Evolutionary conservation across 2,329 filamentous ascomycete genomes (phyloP), one percentile per base, ranked within the genome.

Genomic region (Mycosphaerella sp.): DNA sequence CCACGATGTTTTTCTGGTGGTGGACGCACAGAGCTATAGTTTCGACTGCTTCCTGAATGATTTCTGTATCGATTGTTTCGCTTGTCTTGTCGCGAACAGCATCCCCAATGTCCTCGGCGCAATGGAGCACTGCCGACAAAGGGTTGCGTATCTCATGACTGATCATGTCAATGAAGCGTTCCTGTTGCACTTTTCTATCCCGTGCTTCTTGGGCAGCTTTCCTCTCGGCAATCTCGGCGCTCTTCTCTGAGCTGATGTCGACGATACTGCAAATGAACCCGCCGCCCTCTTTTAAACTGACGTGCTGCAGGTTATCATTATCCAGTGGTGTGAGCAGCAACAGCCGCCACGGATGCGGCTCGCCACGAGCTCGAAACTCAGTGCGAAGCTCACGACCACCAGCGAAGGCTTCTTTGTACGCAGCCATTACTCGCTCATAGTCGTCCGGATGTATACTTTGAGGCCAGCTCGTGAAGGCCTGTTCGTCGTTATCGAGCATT

Each of bases 101-200:
- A 12, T 66, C 64, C 34, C 68, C 69, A 7, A 75, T 72, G 51
- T 75, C 72, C 57, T 76, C 73, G 0, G 72, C 70, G 26, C 73
- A 67, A 56, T 75, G 73, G 12, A 76, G 54, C 1, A 76, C 70
- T 3, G 68, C 67, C 3, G 61, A 67, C 2, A 70, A 61, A 0
- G 69, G 69, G 36, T 71, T 70, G 1, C 67, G 62, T 43, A 69
- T 66, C 50, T 76, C 72, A 40, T 74, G 71, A 5, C 64, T 49
- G 26, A 74, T 72, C 72, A 74, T 74, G 54, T 75, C 73, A 26
- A 75, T 75, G 57, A 76, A 76, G 0, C 72, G 60, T 58, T 76
- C 73, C 51, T 76, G 74, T 50, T 76, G 73, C 48, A 72, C 67
- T 45, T 75, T 75, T 8, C 72, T 62, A 42, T 76, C 73, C 39